Conservation (phyloP, 2,329 filamentous ascomycete species). For the Teratosphaeria destructans region DNA sequence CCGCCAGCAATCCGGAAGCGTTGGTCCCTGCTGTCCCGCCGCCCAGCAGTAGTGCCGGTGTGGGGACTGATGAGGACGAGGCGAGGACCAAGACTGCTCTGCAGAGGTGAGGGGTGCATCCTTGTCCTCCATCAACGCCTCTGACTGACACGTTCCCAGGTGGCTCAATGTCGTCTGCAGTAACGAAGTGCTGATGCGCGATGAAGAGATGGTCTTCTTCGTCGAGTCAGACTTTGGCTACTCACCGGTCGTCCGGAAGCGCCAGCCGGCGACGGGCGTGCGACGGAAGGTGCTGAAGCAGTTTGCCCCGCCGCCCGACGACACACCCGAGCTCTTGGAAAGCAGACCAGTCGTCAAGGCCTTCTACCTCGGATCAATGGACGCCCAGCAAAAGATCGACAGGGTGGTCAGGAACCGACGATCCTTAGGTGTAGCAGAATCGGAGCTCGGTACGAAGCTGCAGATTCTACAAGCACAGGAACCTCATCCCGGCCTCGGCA, state of each 20-base stretch:
- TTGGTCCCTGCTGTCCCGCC: constrained; percentile 90
- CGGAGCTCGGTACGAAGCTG: constrained; percentile 86
- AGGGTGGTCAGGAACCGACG: constrained; percentile 82
- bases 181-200: constrained; percentile 84
- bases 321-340: constrained; percentile 86
- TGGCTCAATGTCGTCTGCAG: constrained; percentile 92
- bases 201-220: constrained; percentile 95
- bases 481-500: constrained; percentile 74
- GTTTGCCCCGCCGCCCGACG: constrained; percentile 92
- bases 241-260: constrained; percentile 87
- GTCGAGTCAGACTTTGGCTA: constrained; percentile 99
- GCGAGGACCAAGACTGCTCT: constrained; percentile 74
- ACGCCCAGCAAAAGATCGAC: constrained; percentile 93
- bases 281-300: constrained; percentile 94
- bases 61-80: constrained; percentile 94
- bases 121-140: not conserved
- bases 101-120: constrained; percentile 45
- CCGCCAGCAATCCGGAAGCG: constrained; percentile 94
- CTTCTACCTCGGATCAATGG: constrained; percentile 93
- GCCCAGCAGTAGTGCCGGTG: constrained; percentile 86
- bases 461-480: constrained; percentile 81
- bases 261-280: constrained; percentile 92
- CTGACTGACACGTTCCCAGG: not conserved
- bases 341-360: constrained; percentile 85
- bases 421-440: constrained; percentile 82